phyloP scores from a whole-genome alignment of 1,284 basidiomycete genomes.

The Microbotryum violaceum region DNA sequence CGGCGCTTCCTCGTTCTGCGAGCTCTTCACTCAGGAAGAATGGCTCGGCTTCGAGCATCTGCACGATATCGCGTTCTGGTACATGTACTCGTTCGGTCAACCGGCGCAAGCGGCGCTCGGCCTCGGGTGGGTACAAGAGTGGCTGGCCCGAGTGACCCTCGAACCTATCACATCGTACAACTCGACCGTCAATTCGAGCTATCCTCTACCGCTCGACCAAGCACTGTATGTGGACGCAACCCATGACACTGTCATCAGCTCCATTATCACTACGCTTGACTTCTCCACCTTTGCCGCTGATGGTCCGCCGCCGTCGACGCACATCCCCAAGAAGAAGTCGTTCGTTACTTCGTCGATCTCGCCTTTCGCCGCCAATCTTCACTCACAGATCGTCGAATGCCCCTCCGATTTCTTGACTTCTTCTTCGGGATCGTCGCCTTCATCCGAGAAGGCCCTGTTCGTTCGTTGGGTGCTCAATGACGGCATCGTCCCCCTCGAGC shows the following conservation, averaged over 20 bases:
- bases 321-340: constrained; percentile 55
- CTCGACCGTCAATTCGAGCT: constrained; percentile 45
- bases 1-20: constrained; percentile 48
- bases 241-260: constrained; percentile 44
- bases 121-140: constrained; percentile 42
- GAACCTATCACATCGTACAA: constrained; percentile 51
- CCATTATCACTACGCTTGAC: constrained; percentile 51
- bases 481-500: constrained; percentile 57
- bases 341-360: constrained; percentile 48
- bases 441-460: constrained; percentile 34
- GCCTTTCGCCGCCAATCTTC: constrained; percentile 54
- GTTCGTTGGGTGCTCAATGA: constrained; percentile 46
- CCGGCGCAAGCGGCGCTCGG: constrained; percentile 42
- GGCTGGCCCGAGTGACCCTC: constrained; percentile 47
- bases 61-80: constrained; percentile 45
- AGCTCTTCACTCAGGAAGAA: constrained; percentile 57
- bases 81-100: constrained; percentile 40
- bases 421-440: constrained; percentile 32
- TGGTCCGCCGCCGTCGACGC: constrained; percentile 63
- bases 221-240: constrained; percentile 54
- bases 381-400: constrained; percentile 56
- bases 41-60: constrained; percentile 58
- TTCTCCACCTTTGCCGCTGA: constrained; percentile 58
- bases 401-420: constrained; percentile 34
- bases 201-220: constrained; percentile 51